phyloP scores from a whole-genome alignment of 768 basidiomycete genomes.

The Mycena capillaripes region DNA sequence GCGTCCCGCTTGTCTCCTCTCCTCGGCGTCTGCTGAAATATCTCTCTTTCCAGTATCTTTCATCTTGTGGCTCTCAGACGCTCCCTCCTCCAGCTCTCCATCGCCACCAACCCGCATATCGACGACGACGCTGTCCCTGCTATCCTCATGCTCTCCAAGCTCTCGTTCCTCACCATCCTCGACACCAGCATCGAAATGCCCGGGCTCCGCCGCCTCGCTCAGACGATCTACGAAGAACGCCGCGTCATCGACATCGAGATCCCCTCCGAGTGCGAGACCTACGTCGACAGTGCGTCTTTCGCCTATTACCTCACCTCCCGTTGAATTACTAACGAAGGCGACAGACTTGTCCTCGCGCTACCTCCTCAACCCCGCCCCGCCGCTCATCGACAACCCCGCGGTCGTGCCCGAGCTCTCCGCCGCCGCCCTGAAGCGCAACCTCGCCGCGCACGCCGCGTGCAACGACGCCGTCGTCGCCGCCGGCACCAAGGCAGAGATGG shows the following conservation, averaged over 20 bases:
- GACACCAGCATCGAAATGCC: constrained; percentile 70
- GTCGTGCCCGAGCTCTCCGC: constrained; percentile 58
- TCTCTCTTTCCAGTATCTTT: constrained; percentile 59
- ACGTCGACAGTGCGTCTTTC: constrained; percentile 63
- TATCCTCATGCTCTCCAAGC: constrained; percentile 60
- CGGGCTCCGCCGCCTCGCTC: constrained; percentile 68
- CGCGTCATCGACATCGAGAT: constrained; percentile 66
- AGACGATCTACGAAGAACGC: constrained; percentile 49
- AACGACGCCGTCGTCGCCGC: constrained; percentile 60
- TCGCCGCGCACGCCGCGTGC: constrained; percentile 65
- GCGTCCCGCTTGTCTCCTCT: constrained; percentile 33
- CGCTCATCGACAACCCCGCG: constrained; percentile 62
- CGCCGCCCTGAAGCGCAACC: constrained; percentile 67
- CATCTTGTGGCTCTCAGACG: constrained; percentile 69
- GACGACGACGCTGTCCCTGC: constrained; percentile 71
- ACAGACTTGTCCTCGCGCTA: constrained; percentile 65
- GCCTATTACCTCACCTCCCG: background rate
- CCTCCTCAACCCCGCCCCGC: constrained; percentile 59
- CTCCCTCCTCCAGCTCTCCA: constrained; percentile 64
- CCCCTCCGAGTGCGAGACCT: constrained; percentile 64
- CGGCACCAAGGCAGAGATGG: constrained; percentile 66
- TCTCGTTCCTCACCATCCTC: constrained; percentile 64
- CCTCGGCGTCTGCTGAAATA: constrained; percentile 22
- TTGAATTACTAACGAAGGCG: background rate
- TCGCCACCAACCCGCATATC: constrained; percentile 67